Conservation (phyloP, 2,329 filamentous ascomycete genomes). For the Aaosphaeria pasadenensis region DNA sequence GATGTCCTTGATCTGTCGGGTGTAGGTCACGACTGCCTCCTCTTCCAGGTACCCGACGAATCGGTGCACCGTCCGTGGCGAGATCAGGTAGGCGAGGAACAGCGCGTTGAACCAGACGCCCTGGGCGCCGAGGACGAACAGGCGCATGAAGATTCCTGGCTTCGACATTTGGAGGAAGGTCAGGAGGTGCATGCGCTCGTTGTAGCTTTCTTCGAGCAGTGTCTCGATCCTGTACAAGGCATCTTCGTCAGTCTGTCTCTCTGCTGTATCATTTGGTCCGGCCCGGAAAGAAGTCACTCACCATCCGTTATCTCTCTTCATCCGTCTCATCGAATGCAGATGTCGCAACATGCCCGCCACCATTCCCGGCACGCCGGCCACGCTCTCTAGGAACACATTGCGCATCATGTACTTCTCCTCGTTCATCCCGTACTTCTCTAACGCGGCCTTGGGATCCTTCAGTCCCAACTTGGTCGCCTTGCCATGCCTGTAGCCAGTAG, state of each 20-base stretch:
- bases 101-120: slow-evolving; percentile 96
- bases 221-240: slow-evolving; percentile 71
- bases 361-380: slow-evolving; percentile 95
- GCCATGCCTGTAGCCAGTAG: slow-evolving; percentile 76
- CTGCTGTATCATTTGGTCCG: neutral
- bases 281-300: slow-evolving; percentile 19
- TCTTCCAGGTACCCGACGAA: slow-evolving; percentile 98
- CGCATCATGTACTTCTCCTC: slow-evolving; percentile 87
- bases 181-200: slow-evolving; percentile 89
- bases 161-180: slow-evolving; percentile 91
- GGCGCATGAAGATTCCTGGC: slow-evolving; percentile 83
- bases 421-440: slow-evolving; percentile 65
- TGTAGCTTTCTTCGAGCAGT: slow-evolving; percentile 83
- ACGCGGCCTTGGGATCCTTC: slow-evolving; percentile 50
- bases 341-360: slow-evolving; percentile 93
- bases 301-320: slow-evolving; percentile 93
- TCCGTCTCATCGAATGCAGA: slow-evolving; percentile 74
- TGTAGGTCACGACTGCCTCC: slow-evolving; percentile 95
- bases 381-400: slow-evolving; percentile 90
- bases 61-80: slow-evolving; percentile 83
- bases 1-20: slow-evolving; percentile 80
- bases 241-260: slow-evolving; percentile 7
- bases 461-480: slow-evolving; percentile 41
- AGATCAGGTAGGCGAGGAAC: slow-evolving; percentile 84
- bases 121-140: slow-evolving; percentile 88